phyloP scores from a whole-genome alignment of 345 rosid genomes.

The Arabidopsis arenosa region DNA sequence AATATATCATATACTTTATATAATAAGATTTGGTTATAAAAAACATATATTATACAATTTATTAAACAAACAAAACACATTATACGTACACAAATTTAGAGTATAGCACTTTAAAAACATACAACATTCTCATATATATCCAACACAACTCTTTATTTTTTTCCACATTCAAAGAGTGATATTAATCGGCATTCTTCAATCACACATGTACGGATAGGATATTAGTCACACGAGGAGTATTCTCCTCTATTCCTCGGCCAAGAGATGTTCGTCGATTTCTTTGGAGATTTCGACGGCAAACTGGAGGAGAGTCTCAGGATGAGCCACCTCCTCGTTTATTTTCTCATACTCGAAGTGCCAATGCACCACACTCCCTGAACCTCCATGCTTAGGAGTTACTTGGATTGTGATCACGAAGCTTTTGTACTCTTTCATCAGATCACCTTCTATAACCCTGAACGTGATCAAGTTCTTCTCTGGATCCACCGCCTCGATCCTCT shows the following conservation, averaged over 20 bases:
- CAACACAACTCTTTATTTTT: neutral
- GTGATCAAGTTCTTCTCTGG: neutral
- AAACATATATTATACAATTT: neutral
- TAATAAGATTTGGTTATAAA: neutral
- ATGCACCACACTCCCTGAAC: neutral
- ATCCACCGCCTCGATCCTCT: neutral
- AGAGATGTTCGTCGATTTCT: slow-evolving; percentile 31
- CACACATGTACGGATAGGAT: neutral
- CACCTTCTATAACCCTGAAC: neutral
- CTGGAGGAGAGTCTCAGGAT: slow-evolving; percentile 3
- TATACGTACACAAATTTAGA: neutral
- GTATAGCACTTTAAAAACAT: neutral
- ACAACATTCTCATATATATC: neutral
- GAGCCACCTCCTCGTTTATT: neutral
- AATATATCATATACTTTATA: neutral
- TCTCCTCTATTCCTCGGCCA: slow-evolving; percentile 24
- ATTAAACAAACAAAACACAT: neutral
- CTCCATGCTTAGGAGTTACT: slow-evolving; percentile 12
- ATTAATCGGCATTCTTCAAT: neutral
- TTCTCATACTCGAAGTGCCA: slow-evolving; percentile 10
- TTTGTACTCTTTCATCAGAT: neutral
- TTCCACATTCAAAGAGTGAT: neutral
- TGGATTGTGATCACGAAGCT: neutral
- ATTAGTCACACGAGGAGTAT: neutral
- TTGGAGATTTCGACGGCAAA: neutral